Evolutionary conservation across 2,329 filamentous ascomycete species (phyloP).

Genomic region (Davidsoniella australis): DNA sequence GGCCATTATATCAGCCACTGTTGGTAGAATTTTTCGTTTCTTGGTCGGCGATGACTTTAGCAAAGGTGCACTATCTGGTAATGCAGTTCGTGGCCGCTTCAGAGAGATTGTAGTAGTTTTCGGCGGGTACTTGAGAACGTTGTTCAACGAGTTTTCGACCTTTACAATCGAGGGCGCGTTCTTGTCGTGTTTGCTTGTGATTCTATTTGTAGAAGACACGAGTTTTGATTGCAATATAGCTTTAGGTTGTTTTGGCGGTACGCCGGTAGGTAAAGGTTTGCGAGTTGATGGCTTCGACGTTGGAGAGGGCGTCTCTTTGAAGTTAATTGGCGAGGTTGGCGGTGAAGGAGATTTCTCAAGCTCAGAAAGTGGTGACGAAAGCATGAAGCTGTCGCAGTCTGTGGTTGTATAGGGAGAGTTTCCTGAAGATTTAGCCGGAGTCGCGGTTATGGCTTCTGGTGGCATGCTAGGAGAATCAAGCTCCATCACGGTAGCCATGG

Average conservation of each 20-base stretch:
- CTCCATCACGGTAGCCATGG: constrained; percentile 1
- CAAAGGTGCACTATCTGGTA: constrained; percentile 4
- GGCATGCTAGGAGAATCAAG: constrained; percentile 9
- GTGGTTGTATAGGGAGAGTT: background rate
- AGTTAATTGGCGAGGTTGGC: constrained; percentile 16
- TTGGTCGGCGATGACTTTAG: background rate
- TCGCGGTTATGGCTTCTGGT: background rate
- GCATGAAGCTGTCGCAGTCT: constrained; percentile 21
- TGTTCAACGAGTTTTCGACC: constrained; percentile 5
- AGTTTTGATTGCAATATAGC: background rate
- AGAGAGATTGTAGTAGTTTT: background rate
- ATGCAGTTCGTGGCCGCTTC: constrained; percentile 6
- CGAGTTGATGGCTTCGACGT: background rate
- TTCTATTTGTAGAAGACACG: background rate
- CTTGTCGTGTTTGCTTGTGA: background rate
- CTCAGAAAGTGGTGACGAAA: constrained; percentile 37
- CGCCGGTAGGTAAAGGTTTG: background rate
- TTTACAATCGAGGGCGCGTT: constrained; percentile 1
- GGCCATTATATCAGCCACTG: background rate
- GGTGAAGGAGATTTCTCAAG: constrained; percentile 38
- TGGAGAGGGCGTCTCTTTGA: background rate
- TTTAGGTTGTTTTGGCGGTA: background rate
- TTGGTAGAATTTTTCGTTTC: constrained; percentile 4
- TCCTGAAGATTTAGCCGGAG: background rate
- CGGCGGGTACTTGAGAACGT: constrained; percentile 2